Percentiles rank a stretch among this genome's conserved stretches.
These are phyloP conservation scores for Tremella yokohamensis DNA, from an alignment of 768 basidiomycete genomes.

Conservation along the genomic window DNA sequence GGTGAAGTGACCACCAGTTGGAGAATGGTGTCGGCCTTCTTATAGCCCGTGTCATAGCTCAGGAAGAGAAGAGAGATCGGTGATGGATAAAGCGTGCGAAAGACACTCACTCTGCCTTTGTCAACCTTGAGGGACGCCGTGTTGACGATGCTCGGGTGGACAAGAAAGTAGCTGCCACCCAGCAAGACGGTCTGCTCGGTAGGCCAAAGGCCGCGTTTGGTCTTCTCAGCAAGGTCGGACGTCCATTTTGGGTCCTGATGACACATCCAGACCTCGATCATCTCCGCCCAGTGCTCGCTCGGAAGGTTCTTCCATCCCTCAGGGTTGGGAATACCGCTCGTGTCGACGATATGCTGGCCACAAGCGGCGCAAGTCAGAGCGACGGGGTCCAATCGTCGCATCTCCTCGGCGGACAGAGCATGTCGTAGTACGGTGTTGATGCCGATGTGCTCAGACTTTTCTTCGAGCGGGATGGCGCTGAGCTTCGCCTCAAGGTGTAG, in stretches of 20 bases:
- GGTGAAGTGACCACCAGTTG: conserved; percentile 62
- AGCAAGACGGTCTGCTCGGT: conserved; percentile 68
- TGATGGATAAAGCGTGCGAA: not conserved
- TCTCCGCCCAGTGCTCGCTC: conserved; percentile 94
- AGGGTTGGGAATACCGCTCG: not conserved
- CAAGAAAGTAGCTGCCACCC: conserved; percentile 82
- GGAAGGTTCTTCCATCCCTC: conserved; percentile 75
- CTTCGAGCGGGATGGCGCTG: conserved; percentile 19
- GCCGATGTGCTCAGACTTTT: conserved; percentile 8
- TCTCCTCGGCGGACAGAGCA: conserved; percentile 34
- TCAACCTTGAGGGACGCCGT: conserved; percentile 32
- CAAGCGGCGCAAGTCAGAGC: conserved; percentile 34
- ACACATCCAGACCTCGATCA: conserved; percentile 98
- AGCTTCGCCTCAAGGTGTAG: conserved; percentile 34
- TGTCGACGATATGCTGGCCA: conserved; percentile 26
- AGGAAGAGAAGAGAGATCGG: not conserved
- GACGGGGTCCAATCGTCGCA: conserved; percentile 21
- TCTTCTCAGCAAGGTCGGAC: conserved; percentile 62
- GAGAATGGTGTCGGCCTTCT: conserved; percentile 84
- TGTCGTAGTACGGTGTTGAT: conserved; percentile 25
- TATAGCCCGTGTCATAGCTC: conserved; percentile 60
- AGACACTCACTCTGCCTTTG: conserved; percentile 62
- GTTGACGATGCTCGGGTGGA: conserved; percentile 63
- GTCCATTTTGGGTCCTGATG: conserved; percentile 82
- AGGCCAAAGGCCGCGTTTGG: conserved; percentile 75